Evolutionary conservation across 768 basidiomycete genomes (phyloP), one percentile per base, ranked within the genome.

Genomic region (Cyathus striatus): DNA sequence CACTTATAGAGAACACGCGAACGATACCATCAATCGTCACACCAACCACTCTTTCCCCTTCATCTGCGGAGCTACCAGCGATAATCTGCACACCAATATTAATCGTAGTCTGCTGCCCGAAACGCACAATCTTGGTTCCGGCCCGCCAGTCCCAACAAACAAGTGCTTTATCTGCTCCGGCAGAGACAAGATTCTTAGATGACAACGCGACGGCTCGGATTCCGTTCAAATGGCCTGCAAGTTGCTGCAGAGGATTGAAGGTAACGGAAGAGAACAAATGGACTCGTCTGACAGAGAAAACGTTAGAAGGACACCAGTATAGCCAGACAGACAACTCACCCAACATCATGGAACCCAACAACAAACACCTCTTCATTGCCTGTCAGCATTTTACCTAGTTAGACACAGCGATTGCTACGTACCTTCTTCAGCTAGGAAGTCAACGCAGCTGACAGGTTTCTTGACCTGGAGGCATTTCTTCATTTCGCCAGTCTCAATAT

Each of bases 1-100:
- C 59, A 89, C 89, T 79, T 53, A 95, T 95, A 1, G 89, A 91
- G 62, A 93, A 94, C 16, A 90, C 88, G 36, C 91, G 68, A 16
- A 94, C 90, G 30, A 92, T 83, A 1, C 90, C 91, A 61, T 95
- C 91, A 50, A 95, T 90, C 2, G 91, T 94, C 22, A 93, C 86
- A 44, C 90, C 76, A n/a, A 93, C 85, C 17, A 94, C 83, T 23
- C 86, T 72, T 60, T 94, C 91, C 7, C 87, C 86, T 48, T 86
- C 86, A 20, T 64, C 50, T 45, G 48, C 51, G 18, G 43, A 45
- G 17, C 60, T 61, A 35, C 76, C 73, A 30, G 76, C 75, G 23
- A 92, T 76, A 22, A 94, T 76, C 62, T 92, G 90, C 21, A 95
- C 87, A 6, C 91, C 92, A 40, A 92, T 87, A 54, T 90, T 91